These are phyloP conservation scores for Globisporangium nodosum DNA, from an alignment of 352 stramenopile species.

Conservation along the genomic window DNA sequence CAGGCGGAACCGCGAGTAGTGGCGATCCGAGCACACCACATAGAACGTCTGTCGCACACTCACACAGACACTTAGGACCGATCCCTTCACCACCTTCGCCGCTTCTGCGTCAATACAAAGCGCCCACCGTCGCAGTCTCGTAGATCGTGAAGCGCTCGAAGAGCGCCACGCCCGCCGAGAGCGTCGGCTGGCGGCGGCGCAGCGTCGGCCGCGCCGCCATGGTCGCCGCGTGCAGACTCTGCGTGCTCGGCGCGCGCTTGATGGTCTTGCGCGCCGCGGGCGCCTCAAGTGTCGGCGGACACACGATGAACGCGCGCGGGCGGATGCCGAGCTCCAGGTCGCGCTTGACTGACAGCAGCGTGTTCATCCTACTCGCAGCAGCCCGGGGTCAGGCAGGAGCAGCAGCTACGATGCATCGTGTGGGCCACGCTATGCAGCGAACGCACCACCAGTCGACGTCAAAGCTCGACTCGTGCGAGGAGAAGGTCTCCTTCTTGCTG, in stretches of 20 bases:
- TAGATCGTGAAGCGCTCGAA: conserved; percentile 87
- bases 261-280: conserved; percentile 16
- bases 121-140: conserved; percentile 44
- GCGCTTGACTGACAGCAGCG: conserved; percentile 69
- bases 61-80: neutral
- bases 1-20: conserved; percentile 77
- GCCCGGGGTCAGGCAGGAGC: neutral
- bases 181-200: conserved; percentile 55
- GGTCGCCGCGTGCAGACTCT: conserved; percentile 8
- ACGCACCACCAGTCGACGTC: conserved; percentile 85
- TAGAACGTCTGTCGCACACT: conserved; percentile 35
- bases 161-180: conserved; percentile 51
- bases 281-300: conserved; percentile 33
- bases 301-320: conserved; percentile 58
- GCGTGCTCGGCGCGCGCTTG: conserved; percentile 13
- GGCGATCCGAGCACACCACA: conserved; percentile 80
- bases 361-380: conserved; percentile 55
- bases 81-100: neutral
- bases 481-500: conserved; percentile 81
- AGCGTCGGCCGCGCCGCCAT: conserved; percentile 24
- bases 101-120: too few species aligned
- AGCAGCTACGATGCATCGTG: neutral
- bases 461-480: conserved; percentile 77
- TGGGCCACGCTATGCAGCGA: neutral
- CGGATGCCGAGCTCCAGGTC: conserved; percentile 60